Evolutionary conservation across 139 green algal genomes (phyloP).

Genomic region (Chlamydomonas sp.): DNA sequence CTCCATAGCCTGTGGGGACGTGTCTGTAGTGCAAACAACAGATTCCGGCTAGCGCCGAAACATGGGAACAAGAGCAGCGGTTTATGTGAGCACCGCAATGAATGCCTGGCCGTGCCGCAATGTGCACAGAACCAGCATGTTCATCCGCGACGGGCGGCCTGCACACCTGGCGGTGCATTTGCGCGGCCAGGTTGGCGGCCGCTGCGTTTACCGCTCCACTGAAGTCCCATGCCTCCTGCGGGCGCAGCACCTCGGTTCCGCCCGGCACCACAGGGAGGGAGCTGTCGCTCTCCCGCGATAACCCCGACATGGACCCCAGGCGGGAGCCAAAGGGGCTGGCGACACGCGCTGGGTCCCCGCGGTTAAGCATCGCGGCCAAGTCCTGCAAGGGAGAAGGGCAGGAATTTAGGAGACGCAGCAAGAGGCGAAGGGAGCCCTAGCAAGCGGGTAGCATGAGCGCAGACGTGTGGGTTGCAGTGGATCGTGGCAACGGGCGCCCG

Average conservation of each 20-base stretch:
- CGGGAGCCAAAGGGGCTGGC: constrained; percentile 17
- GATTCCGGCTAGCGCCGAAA: no score
- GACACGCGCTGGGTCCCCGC: constrained; percentile 1
- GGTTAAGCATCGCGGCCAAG: constrained; percentile 28
- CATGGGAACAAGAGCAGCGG: no score
- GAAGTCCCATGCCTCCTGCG: constrained; percentile 31
- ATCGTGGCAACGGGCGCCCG: neutral
- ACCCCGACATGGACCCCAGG: neutral
- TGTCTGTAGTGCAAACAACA: no score
- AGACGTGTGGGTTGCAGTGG: neutral
- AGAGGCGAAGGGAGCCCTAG: neutral
- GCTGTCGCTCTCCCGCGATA: no score
- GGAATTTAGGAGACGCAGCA: neutral
- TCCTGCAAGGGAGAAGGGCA: neutral
- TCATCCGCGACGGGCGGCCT: neutral
- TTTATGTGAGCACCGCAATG: neutral
- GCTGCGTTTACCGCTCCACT: neutral
- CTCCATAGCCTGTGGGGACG: no score
- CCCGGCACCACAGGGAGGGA: neutral
- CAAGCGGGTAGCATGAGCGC: neutral
- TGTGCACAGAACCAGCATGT: neutral
- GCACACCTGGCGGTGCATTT: constrained; percentile 13
- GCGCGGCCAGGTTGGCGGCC: constrained; percentile 9
- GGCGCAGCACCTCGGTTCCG: constrained; percentile 17
- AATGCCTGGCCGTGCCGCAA: neutral